Conservation (phyloP, 331 rosid species). For the Pyrus hybrid region DNA sequence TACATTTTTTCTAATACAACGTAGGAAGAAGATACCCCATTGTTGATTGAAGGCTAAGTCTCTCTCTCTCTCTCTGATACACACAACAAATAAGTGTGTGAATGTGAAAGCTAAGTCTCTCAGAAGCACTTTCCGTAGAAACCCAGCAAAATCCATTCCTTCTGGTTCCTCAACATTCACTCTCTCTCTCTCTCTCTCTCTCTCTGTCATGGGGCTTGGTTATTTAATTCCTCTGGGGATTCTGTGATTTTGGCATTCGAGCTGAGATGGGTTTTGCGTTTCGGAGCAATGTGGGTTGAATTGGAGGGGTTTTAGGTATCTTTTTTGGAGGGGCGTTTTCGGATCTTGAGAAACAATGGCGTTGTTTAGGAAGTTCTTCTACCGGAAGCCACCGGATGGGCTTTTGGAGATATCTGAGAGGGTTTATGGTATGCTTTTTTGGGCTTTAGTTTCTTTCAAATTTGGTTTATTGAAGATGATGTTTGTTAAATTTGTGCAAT, state of each 20-base stretch:
- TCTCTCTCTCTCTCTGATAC: constrained; percentile 25
- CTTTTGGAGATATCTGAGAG: constrained; percentile 87
- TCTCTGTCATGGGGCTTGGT: constrained; percentile 9
- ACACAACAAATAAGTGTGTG: constrained; percentile 28
- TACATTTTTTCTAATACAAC: not conserved
- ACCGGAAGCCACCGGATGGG: constrained; percentile 96
- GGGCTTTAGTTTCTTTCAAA: constrained; percentile 1
- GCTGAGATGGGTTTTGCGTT: constrained; percentile 23
- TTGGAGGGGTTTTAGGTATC: constrained; percentile 24
- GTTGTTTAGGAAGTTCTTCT: constrained; percentile 82
- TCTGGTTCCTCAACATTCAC: constrained; percentile 54
- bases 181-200: constrained; percentile 44
- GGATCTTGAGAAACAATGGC: constrained; percentile 71
- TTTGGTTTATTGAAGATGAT: not conserved
- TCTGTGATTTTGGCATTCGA: constrained; percentile 24
- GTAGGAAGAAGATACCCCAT: constrained; percentile 13
- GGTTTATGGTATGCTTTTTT: constrained; percentile 71
- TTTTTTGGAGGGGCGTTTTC: constrained; percentile 10
- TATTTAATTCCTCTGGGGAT: constrained; percentile 19
- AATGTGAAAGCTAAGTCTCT: constrained; percentile 44
- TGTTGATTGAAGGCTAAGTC: constrained; percentile 86
- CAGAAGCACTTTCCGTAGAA: constrained; percentile 49
- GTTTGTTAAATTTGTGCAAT: not conserved
- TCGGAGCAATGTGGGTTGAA: constrained; percentile 32
- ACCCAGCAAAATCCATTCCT: constrained; percentile 57